A percentile compares a stretch with the other conserved stretches of the same genome.
phyloP scores from a whole-genome alignment of 352 stramenopile species.

The Globisporangium camurandrum region DNA sequence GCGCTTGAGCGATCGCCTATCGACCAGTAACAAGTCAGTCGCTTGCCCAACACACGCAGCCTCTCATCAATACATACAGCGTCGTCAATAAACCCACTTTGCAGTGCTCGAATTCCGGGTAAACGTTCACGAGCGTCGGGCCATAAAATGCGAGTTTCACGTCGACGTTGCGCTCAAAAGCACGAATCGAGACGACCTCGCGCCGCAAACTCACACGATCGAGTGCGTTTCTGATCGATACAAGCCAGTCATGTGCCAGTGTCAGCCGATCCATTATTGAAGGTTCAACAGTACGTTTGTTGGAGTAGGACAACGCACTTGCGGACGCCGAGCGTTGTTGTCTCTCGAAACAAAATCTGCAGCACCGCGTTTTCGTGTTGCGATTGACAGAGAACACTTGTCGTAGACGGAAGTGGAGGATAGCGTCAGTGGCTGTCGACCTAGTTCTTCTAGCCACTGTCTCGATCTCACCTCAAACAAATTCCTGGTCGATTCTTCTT shows the following conservation, averaged over 20 bases:
- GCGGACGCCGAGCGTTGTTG: slow-evolving; percentile 85
- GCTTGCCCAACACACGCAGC: not conserved
- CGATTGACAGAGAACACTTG: slow-evolving; percentile 66
- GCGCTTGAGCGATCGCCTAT: slow-evolving; percentile 34
- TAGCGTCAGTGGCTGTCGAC: not conserved
- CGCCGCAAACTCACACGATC: slow-evolving; percentile 47
- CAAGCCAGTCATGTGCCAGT: too few species aligned
- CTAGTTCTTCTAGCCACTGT: not conserved
- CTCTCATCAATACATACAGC: too few species aligned
- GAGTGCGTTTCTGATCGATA: slow-evolving; percentile 32
- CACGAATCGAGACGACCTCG: slow-evolving; percentile 37
- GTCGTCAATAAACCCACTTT: slow-evolving; percentile 23
- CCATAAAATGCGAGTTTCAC: slow-evolving; percentile 57
- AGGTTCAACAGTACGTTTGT: too few species aligned
- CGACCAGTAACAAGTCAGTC: slow-evolving; percentile 1
- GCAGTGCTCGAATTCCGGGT: slow-evolving; percentile 83
- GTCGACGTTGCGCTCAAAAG: slow-evolving; percentile 35
- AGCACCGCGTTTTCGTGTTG: slow-evolving; percentile 51
- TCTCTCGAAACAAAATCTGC: slow-evolving; percentile 70
- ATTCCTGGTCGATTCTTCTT: slow-evolving; percentile 85
- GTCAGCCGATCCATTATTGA: not conserved
- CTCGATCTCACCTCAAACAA: slow-evolving; percentile 46
- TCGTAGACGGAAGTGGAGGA: not conserved
- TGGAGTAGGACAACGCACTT: slow-evolving; percentile 25
- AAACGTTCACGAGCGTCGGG: too few species aligned